These are phyloP conservation scores for Claviceps humidiphila DNA, from an alignment of 2,329 filamentous ascomycete species.

Conservation along the genomic window DNA sequence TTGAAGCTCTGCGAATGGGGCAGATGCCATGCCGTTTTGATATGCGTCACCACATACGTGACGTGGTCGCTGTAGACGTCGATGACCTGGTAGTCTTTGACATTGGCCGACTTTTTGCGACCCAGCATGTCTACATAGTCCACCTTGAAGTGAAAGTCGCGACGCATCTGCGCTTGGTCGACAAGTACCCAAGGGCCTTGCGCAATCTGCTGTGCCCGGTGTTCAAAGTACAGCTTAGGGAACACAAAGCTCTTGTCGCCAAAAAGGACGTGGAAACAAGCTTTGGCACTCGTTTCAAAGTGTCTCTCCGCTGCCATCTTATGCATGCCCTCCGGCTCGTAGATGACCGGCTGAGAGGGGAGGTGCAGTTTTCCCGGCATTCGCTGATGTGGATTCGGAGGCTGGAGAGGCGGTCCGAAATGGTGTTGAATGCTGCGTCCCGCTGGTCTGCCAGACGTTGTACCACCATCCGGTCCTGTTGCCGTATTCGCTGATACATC, in stretches of 20 bases:
- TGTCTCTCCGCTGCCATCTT: conserved; percentile 62
- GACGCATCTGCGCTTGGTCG: conserved; percentile 57
- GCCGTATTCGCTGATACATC: conserved; percentile 53
- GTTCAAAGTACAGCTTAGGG: conserved; percentile 77
- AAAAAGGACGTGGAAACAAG: conserved; percentile 90
- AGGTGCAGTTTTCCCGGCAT: conserved; percentile 62
- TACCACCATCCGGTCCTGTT: conserved; percentile 37
- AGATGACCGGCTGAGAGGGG: conserved; percentile 66
- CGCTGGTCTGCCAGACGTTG: conserved; percentile 25
- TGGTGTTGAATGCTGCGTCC: conserved; percentile 17
- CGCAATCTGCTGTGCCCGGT: conserved; percentile 63
- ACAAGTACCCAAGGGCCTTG: conserved; percentile 73
- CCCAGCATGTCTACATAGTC: conserved; percentile 53
- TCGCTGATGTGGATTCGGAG: conserved; percentile 21
- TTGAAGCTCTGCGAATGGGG: conserved; percentile 69
- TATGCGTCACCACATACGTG: conserved; percentile 50
- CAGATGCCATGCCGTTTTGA: conserved; percentile 65
- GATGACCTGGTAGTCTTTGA: conserved; percentile 75
- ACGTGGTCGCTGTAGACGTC: conserved; percentile 69
- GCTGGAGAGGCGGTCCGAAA: conserved; percentile 22
- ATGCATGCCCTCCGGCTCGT: conserved; percentile 72
- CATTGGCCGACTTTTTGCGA: conserved; percentile 43
- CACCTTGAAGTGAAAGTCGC: conserved; percentile 72
- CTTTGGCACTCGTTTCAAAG: conserved; percentile 86
- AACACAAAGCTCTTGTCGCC: conserved; percentile 94